These are phyloP conservation scores for Cytospora piceae DNA, from an alignment of 2,329 filamentous ascomycete species.

Conservation along the genomic window DNA sequence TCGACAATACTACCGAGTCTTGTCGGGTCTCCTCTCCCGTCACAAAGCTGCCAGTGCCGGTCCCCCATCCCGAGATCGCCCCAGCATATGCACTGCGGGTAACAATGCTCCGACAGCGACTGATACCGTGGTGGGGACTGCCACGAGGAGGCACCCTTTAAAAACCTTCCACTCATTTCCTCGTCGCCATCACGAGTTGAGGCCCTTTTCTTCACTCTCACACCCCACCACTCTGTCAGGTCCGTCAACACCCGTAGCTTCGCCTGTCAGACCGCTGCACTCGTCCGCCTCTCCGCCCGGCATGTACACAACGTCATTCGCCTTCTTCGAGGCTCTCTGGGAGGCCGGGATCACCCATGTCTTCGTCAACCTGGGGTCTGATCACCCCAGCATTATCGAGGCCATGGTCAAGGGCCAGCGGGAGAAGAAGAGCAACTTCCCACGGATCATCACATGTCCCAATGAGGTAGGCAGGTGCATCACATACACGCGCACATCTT, in stretches of 20 bases:
- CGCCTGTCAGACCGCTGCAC: constrained; percentile 8
- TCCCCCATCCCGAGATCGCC: constrained; percentile 12
- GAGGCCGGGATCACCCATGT: constrained; percentile 66
- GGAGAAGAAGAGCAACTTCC: constrained; percentile 64
- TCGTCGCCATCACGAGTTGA: background rate
- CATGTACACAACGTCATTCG: constrained; percentile 76
- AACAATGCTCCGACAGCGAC: constrained; percentile 2
- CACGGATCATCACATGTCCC: constrained; percentile 71
- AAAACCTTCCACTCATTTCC: background rate
- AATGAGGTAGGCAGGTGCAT: constrained; percentile 61
- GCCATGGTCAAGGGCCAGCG: constrained; percentile 74
- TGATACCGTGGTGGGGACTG: constrained; percentile 6
- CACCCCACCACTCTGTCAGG: background rate
- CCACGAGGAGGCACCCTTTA: background rate
- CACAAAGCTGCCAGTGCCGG: constrained; percentile 5
- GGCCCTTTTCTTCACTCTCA: background rate
- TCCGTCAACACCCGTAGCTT: background rate
- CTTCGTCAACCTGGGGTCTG: constrained; percentile 63
- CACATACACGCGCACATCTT: background rate
- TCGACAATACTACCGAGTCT: background rate
- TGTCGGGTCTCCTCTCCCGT: background rate
- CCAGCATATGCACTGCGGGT: background rate
- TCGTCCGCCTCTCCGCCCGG: constrained; percentile 32
- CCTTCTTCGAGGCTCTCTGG: constrained; percentile 82
- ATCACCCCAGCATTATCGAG: constrained; percentile 73